Evolutionary conservation across 2,329 filamentous ascomycete genomes (phyloP).

Genomic region (Neonectria hederae): DNA sequence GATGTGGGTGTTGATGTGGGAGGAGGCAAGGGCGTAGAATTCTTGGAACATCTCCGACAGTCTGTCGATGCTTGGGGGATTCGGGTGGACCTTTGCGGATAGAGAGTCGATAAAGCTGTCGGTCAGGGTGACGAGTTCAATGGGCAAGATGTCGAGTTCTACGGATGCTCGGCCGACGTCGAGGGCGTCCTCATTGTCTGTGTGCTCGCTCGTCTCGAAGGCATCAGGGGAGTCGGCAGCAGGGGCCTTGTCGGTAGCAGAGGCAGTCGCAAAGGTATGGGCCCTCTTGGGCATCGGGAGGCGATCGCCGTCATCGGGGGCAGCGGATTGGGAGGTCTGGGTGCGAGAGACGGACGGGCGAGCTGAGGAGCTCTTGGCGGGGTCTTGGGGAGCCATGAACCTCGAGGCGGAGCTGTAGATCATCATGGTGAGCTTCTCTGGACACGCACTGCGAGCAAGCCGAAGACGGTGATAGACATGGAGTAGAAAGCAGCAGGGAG

Average conservation of each 20-base stretch:
- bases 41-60: conserved; percentile 92
- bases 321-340: conserved; percentile 29
- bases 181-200: conserved; percentile 55
- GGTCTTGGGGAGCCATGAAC: conserved; percentile 48
- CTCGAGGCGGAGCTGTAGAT: conserved; percentile 39
- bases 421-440: conserved; percentile 42
- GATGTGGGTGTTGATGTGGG: conserved; percentile 88
- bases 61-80: conserved; percentile 83
- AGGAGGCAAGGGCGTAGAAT: conserved; percentile 84
- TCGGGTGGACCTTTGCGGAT: conserved; percentile 84
- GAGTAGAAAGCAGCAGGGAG: not conserved
- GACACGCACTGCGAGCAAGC: not conserved
- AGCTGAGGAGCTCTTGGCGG: conserved; percentile 42
- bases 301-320: conserved; percentile 45
- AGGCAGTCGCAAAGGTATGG: conserved; percentile 56
- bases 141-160: conserved; percentile 88
- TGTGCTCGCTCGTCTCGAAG: conserved; percentile 58
- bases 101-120: conserved; percentile 95
- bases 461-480: not conserved
- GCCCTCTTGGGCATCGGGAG: conserved; percentile 54
- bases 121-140: conserved; percentile 89
- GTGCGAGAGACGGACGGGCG: conserved; percentile 45
- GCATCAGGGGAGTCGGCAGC: conserved; percentile 52
- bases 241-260: conserved; percentile 40
- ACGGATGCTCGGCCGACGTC: conserved; percentile 66